Percentiles rank a stretch among this genome's conserved stretches.
These are phyloP conservation scores for Helianthus annuus DNA, from an alignment of 129 eudicot genomes.

Conservation along the genomic window DNA sequence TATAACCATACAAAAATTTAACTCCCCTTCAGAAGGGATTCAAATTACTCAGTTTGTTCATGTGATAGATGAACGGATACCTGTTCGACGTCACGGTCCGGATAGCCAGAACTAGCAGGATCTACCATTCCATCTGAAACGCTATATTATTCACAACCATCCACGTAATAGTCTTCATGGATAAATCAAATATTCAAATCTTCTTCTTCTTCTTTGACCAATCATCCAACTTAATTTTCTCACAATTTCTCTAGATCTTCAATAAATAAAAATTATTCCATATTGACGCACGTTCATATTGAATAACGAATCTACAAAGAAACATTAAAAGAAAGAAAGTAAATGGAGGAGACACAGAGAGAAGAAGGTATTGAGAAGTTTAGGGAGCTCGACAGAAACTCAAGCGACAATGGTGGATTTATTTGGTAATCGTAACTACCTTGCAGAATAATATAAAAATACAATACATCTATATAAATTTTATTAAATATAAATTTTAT, in stretches of 20 bases:
- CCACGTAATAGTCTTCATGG: slow-evolving; percentile 49
- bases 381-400: slow-evolving; percentile 8
- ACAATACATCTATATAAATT: background rate
- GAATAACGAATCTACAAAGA: background rate
- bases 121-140: slow-evolving; percentile 96
- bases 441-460: background rate
- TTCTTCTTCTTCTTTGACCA: slow-evolving; percentile 34
- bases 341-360: slow-evolving; percentile 11
- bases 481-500: background rate
- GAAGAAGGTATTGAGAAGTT: slow-evolving; percentile 5
- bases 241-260: slow-evolving; percentile 7
- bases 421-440: slow-evolving; percentile 10
- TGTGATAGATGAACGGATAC: slow-evolving; percentile 22
- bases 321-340: background rate
- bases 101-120: slow-evolving; percentile 67
- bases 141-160: slow-evolving; percentile 45
- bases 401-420: background rate
- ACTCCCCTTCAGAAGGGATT: background rate
- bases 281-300: background rate
- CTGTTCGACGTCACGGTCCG: slow-evolving; percentile 73
- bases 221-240: slow-evolving; percentile 45
- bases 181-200: slow-evolving; percentile 44
- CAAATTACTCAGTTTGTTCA: background rate
- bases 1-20: background rate
- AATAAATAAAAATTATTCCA: background rate